Conservation (phyloP, 306 rosid species). For the Prunus padus region DNA sequence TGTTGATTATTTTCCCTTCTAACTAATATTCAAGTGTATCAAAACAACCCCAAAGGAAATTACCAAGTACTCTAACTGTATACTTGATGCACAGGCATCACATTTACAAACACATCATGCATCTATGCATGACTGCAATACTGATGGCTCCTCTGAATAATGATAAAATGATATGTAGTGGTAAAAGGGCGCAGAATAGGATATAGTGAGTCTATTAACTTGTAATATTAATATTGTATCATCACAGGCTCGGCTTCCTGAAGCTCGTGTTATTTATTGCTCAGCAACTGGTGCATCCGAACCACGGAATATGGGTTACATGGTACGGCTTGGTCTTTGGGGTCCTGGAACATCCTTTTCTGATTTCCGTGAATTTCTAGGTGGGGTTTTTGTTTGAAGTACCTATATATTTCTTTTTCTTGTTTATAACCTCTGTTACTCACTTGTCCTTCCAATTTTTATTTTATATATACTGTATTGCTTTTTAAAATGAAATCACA, state of each 20-base stretch:
- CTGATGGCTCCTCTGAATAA: background rate
- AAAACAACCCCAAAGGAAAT: background rate
- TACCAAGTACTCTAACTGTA: background rate
- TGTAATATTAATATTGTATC: conserved; percentile 23
- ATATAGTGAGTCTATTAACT: conserved; percentile 11
- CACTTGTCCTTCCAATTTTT: background rate
- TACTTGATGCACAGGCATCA: background rate
- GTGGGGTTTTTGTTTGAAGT: conserved; percentile 32
- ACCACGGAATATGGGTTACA: conserved; percentile 99
- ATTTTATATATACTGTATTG: background rate
- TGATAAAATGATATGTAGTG: background rate
- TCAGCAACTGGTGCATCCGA: conserved; percentile 99
- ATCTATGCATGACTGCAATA: background rate
- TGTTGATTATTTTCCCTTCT: background rate
- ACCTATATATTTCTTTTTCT: background rate
- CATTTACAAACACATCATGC: background rate
- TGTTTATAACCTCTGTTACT: background rate
- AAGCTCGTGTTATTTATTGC: conserved; percentile 91
- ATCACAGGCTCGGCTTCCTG: conserved; percentile 78
- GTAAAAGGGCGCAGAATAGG: background rate
- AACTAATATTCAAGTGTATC: background rate
- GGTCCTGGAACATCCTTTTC: conserved; percentile 84
- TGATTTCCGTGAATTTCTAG: conserved; percentile 89
- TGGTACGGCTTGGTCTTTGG: conserved; percentile 99
- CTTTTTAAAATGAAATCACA: background rate